These are phyloP conservation scores for Lasiodiplodia citricola DNA, from an alignment of 2,329 filamentous ascomycete species.

Conservation along the genomic window DNA sequence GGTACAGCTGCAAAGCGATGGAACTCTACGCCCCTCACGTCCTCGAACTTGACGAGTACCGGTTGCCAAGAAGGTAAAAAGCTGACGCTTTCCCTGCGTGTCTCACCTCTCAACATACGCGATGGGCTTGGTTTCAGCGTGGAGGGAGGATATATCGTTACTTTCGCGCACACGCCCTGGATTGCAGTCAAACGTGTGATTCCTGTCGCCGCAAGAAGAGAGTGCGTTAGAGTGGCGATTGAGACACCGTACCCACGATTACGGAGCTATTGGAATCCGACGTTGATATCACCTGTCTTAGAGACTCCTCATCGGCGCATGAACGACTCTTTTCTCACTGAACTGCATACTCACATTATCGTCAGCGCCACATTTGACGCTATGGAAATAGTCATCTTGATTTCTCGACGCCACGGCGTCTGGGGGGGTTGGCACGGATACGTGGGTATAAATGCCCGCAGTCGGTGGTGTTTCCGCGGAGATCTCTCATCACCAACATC, in stretches of 20 bases:
- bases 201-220: not conserved
- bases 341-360: not conserved
- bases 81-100: not conserved
- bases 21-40: not conserved
- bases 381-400: not conserved
- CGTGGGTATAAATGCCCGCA: not conserved
- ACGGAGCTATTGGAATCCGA: not conserved
- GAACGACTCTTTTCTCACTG: not conserved
- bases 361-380: not conserved
- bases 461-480: not conserved
- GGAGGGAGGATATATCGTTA: not conserved
- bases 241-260: not conserved
- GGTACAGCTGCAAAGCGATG: not conserved
- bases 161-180: not conserved
- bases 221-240: not conserved
- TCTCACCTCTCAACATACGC: not conserved
- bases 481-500: not conserved
- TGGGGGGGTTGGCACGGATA: not conserved
- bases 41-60: not conserved
- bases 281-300: slow-evolving; percentile 5
- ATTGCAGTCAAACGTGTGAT: not conserved
- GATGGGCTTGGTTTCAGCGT: not conserved
- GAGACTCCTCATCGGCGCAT: not conserved
- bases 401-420: not conserved
- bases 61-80: not conserved